These are phyloP conservation scores for Fusarium liriodendri DNA, from an alignment of 2,329 filamentous ascomycete species.

Conservation along the genomic window DNA sequence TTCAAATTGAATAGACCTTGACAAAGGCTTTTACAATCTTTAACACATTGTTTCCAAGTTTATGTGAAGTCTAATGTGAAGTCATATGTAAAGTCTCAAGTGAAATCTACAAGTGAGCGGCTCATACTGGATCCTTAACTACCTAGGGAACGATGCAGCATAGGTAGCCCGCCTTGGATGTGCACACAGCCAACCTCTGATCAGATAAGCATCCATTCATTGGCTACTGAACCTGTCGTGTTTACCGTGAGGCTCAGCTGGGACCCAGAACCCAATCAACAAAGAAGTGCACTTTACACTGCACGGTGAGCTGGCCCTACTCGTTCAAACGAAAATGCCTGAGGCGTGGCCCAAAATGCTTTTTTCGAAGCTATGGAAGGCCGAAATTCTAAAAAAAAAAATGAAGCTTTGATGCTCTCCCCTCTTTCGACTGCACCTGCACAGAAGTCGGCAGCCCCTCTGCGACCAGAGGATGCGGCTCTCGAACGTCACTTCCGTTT, in stretches of 20 bases:
- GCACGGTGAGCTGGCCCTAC: neutral
- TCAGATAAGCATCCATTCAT: neutral
- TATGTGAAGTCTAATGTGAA: constrained; percentile 1
- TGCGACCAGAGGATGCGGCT: constrained; percentile 4
- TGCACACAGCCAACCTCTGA: neutral
- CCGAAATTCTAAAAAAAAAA: neutral
- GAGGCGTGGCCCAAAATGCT: neutral
- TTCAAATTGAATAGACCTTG: constrained; percentile 26
- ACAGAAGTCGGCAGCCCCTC: neutral
- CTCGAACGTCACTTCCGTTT: constrained; percentile 16
- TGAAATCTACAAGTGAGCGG: neutral
- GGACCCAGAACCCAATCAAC: neutral
- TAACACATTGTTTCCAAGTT: neutral
- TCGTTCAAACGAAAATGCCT: neutral
- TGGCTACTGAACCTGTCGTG: neutral
- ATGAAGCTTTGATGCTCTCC: neutral
- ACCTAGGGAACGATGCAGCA: neutral
- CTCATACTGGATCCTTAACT: neutral
- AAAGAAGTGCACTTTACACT: constrained; percentile 17
- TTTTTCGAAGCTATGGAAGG: neutral
- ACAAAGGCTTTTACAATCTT: constrained; percentile 16
- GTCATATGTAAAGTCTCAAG: neutral
- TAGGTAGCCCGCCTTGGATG: neutral
- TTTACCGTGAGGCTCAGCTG: neutral
- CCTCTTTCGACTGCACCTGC: neutral